These are phyloP conservation scores for Harringtonia lauricola DNA, from an alignment of 2,329 filamentous ascomycete species.

Conservation along the genomic window DNA sequence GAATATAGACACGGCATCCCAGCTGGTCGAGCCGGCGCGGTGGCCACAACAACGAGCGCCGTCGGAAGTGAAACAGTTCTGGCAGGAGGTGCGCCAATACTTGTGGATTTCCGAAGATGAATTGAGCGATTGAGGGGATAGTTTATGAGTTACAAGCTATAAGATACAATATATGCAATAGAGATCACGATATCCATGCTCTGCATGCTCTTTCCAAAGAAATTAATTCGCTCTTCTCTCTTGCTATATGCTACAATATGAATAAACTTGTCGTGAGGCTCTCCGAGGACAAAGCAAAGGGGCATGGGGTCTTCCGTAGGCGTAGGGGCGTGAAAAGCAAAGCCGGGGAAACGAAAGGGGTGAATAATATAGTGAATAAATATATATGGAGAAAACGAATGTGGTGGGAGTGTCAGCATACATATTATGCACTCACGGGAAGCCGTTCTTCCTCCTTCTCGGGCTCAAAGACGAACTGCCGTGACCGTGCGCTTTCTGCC, in stretches of 20 bases:
- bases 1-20: no score
- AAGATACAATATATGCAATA: no score
- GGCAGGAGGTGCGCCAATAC: constrained; percentile 3
- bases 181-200: no score
- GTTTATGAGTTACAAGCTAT: no score
- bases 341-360: not conserved
- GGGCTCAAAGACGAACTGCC: constrained; percentile 20
- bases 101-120: constrained; percentile 6
- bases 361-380: not conserved
- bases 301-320: no score
- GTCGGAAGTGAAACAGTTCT: constrained; percentile 1
- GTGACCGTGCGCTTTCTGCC: constrained; percentile 20
- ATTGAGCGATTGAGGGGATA: not conserved
- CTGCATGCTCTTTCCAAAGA: no score
- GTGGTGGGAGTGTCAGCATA: no score
- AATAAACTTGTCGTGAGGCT: no score
- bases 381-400: not conserved
- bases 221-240: no score
- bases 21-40: not conserved
- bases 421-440: constrained; percentile 17
- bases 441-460: constrained; percentile 18
- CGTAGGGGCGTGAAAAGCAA: not conserved
- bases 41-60: not conserved
- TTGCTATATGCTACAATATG: no score
- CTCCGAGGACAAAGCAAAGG: not conserved